Conservation (phyloP, 202 grass and related monocot species). For the Eragrostis tef region DNA sequence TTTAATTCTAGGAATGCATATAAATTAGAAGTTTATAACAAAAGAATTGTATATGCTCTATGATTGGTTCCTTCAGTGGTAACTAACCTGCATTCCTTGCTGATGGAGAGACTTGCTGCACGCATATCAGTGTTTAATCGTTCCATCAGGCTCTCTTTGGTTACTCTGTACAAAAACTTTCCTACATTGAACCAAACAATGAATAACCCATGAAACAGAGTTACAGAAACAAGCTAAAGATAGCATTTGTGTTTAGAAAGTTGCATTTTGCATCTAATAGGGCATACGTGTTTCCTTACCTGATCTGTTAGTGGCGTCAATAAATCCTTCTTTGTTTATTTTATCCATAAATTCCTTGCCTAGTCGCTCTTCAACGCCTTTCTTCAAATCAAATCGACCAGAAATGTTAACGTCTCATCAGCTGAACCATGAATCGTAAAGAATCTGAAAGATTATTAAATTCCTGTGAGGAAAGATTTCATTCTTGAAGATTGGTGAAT, state of each 20-base stretch:
- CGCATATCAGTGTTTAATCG: conserved; percentile 72
- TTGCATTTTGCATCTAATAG: conserved; percentile 13
- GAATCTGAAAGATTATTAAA: conserved; percentile 49
- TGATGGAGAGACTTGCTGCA: conserved; percentile 65
- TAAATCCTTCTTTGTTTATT: conserved; percentile 79
- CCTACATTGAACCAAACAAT: no score
- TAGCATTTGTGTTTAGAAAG: not conserved
- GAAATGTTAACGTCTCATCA: conserved; percentile 75
- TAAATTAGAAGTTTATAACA: not conserved
- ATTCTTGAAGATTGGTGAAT: not conserved
- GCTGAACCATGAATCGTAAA: conserved; percentile 80
- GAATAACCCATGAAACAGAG: no score
- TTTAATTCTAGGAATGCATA: not conserved
- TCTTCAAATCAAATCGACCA: conserved; percentile 79
- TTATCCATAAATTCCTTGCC: conserved; percentile 70
- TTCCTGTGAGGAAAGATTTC: not conserved
- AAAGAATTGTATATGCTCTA: not conserved
- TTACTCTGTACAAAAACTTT: conserved; percentile 62
- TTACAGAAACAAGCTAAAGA: conserved; percentile 11
- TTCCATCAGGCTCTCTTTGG: conserved; percentile 83
- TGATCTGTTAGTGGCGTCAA: conserved; percentile 67
- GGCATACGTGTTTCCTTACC: conserved; percentile 39
- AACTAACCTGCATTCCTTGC: conserved; percentile 72
- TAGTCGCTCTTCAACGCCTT: conserved; percentile 65
- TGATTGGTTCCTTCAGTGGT: not conserved